Base-by-base conservation (phyloP, 495 filamentous ascomycete genomes). In the Penicillium herquei region DNA sequence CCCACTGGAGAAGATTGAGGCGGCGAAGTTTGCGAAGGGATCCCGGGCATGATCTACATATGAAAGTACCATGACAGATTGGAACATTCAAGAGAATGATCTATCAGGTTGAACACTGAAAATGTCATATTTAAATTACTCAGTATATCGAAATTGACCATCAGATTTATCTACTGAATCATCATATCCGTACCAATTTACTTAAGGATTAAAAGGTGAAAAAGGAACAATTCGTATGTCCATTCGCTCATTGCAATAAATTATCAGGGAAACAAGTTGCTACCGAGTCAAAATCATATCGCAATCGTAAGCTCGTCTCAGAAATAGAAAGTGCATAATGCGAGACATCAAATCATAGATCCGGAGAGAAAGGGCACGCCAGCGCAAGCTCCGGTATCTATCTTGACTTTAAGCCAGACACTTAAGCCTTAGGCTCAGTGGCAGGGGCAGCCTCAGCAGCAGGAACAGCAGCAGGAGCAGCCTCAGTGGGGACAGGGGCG, bases 1-100 rank as follows among this genome's bases (percentile, higher is more conserved):
- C 35, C 76, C 78, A 9, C 66, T 94, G 46, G 90, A 92, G 59
- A 82, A 88, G 41, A 74, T 77, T n/a, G 82, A 87, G 49, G 76
- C 82, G 56, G 79, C 78, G 44, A 91, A 91, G 78, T 81, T 78
- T 50, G 67, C 9, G 17, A 51, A 51, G 35, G 21, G 16, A 26
- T n/a, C n/a, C n/a, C n/a, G n/a, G n/a, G n/a, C n/a, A n/a, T n/a
- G n/a, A n/a, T n/a, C n/a, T n/a, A n/a, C n/a, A n/a, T n/a, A n/a
- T n/a, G n/a, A n/a, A n/a, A n/a, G n/a, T 43, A 26, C 4, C 21
- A 26, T 26, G 4, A 26, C 2, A 26, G 4, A 4, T 26, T 26
- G 21, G 21, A 4, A 26, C n/a, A n/a, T n/a, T n/a, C n/a, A 26
- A 26, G 21, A 26, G 4, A 26, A 26, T 26, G 21, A 26, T 26